Base-by-base conservation (phyloP, 2,329 filamentous ascomycete species). In the Phyllosticta capitalensis region DNA sequence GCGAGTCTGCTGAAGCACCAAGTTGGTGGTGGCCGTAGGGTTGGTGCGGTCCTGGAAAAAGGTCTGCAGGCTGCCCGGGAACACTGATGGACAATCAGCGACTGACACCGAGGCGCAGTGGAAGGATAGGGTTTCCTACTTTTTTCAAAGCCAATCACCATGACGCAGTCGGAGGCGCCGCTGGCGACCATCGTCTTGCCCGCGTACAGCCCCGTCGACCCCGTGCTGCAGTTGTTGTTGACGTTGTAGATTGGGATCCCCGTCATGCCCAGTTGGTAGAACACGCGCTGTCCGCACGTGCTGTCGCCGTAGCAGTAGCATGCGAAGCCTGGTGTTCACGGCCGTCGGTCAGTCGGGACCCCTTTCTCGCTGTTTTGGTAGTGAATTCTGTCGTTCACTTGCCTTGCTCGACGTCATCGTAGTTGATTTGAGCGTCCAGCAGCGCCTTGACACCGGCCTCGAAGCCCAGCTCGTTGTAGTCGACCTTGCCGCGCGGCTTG, bases 261-360 rank as follows among this genome's bases (percentile, higher is more conserved):
- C 51, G 92, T 96, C 87, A 97, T 92, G 78, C 92, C 94, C 74
- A 97, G 96, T 77, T 97, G 92, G 78, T 97, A 97, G 77, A 97
- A 96, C 69, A 97, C 92, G 65, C 92, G 87, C 79, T 97, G 92
- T 54, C 92, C 92, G 75, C 89, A 94, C 59, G 92, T 96, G 64
- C 86, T 91, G 78, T 97, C 92, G 70, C 92, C 92, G 73, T 96
- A 96, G 81, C 91, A 95, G 80, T 95, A 97, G 81, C 92, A 96
- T n/a, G 92, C 94, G 10, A 97, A 82, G 63, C 56, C 56, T 21
- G 50, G 24, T n/a, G 14, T 45, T 14, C 14, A n/a, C 14, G 38
- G 17, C 6, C 17, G 14, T n/a, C 2, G 4, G 12, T 45, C n/a
- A n/a, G 17, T 45, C 5, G 38, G 24, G 7, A 4, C 24, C 7